These are phyloP conservation scores for Aspergillus pseudonomiae DNA, from an alignment of 2,329 filamentous ascomycete species.

Conservation along the genomic window DNA sequence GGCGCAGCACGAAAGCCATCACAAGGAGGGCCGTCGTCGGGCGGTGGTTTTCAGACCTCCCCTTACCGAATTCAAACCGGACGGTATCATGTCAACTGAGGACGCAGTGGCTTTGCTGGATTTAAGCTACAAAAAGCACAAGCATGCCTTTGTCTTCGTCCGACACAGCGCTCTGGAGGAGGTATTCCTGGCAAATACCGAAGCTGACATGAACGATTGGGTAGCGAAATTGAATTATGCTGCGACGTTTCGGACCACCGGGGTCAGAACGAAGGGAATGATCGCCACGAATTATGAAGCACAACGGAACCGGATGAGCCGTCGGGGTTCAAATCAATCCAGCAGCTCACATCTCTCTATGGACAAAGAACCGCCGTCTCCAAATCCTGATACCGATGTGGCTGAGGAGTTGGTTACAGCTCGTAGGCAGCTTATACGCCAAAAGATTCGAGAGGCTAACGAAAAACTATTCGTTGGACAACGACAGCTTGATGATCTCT, in stretches of 20 bases:
- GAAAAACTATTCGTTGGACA: slow-evolving; percentile 73
- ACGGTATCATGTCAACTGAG: slow-evolving; percentile 89
- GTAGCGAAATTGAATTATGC: slow-evolving; percentile 94
- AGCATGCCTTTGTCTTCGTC: slow-evolving; percentile 90
- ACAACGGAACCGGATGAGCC: slow-evolving; percentile 64
- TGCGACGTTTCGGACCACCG: slow-evolving; percentile 87
- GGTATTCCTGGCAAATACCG: slow-evolving; percentile 84
- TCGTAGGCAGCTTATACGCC: slow-evolving; percentile 77
- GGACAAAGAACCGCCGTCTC: slow-evolving; percentile 69
- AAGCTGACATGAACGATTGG: slow-evolving; percentile 95
- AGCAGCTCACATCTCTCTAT: slow-evolving; percentile 68
- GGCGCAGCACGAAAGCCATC: slow-evolving; percentile 80
- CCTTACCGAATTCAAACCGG: slow-evolving; percentile 87
- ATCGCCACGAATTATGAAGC: slow-evolving; percentile 84
- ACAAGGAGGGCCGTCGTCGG: slow-evolving; percentile 74
- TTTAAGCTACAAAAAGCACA: slow-evolving; percentile 85
- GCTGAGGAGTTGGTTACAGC: slow-evolving; percentile 83
- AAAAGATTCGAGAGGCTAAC: slow-evolving; percentile 81
- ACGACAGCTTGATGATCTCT: slow-evolving; percentile 77
- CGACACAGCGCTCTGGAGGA: slow-evolving; percentile 86
- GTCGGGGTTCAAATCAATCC: slow-evolving; percentile 63
- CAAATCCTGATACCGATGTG: slow-evolving; percentile 75
- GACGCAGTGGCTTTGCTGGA: slow-evolving; percentile 88
- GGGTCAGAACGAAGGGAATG: slow-evolving; percentile 86
- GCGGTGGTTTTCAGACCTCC: slow-evolving; percentile 90